Conservation (phyloP, 1,284 basidiomycete species). For the Gymnopus androsaceus region DNA sequence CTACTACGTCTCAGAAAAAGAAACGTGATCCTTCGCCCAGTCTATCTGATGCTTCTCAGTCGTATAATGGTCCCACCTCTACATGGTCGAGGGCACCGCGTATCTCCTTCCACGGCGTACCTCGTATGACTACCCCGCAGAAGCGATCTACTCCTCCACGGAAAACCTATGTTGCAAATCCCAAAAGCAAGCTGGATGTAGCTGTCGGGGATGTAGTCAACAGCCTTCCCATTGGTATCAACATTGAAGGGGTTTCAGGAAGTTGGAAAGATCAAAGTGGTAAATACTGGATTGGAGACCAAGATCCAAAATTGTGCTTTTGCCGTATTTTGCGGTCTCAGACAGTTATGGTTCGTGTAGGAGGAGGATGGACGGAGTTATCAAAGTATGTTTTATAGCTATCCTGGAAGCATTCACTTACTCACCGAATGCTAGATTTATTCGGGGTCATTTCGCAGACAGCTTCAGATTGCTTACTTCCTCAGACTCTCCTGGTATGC, state of each 20-base stretch:
- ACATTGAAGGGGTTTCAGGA: slow-evolving; percentile 78
- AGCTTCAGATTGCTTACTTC: slow-evolving; percentile 61
- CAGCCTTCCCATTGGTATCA: slow-evolving; percentile 82
- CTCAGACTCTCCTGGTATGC: slow-evolving; percentile 55
- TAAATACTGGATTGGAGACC: slow-evolving; percentile 93
- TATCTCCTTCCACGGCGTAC: slow-evolving; percentile 48
- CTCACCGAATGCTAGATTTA: slow-evolving; percentile 60
- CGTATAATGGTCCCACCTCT: slow-evolving; percentile 46
- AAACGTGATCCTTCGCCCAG: slow-evolving; percentile 57
- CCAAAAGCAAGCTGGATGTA: slow-evolving; percentile 87
- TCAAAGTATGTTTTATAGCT: slow-evolving; percentile 64
- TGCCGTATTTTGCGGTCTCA: slow-evolving; percentile 90
- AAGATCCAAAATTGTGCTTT: slow-evolving; percentile 86
- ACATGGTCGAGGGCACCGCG: slow-evolving; percentile 73
- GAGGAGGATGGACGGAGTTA: slow-evolving; percentile 91
- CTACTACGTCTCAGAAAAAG: slow-evolving; percentile 30
- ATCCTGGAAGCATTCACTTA: slow-evolving; percentile 17
- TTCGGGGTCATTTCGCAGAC: slow-evolving; percentile 83
- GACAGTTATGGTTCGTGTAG: slow-evolving; percentile 93
- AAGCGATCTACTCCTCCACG: slow-evolving; percentile 42
- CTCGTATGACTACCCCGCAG: slow-evolving; percentile 47
- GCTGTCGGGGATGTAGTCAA: slow-evolving; percentile 92
- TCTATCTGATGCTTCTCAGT: slow-evolving; percentile 56
- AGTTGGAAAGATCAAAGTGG: slow-evolving; percentile 90
- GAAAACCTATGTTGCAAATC: slow-evolving; percentile 81